Percentiles rank a stretch among this genome's conserved stretches.
Evolutionary conservation across 108 stramenopile genomes (phyloP).

Genomic region (Discostella pseudostelligera): DNA sequence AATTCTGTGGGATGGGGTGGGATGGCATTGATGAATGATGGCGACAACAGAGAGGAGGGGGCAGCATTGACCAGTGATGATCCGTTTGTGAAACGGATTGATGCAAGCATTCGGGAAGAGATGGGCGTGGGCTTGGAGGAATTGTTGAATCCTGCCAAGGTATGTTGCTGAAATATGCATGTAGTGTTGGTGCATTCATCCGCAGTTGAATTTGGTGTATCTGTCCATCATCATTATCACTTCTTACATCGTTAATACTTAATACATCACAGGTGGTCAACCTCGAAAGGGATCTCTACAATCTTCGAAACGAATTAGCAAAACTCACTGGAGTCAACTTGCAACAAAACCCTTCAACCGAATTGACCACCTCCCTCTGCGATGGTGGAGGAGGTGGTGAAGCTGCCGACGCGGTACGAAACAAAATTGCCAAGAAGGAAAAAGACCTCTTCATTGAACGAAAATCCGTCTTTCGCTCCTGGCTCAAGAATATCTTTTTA

Average conservation of each 20-base stretch:
- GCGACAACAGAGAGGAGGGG: slow-evolving; percentile 21
- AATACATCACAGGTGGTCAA: slow-evolving; percentile 65
- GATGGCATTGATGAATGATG: slow-evolving; percentile 31
- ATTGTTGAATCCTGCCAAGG: slow-evolving; percentile 89
- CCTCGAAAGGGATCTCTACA: slow-evolving; percentile 84
- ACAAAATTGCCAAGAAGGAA: slow-evolving; percentile 88
- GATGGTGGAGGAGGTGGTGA: slow-evolving; percentile 75
- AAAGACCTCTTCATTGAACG: slow-evolving; percentile 78
- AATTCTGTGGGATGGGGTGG: slow-evolving; percentile 67
- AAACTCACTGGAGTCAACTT: slow-evolving; percentile 36
- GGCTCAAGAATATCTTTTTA: slow-evolving; percentile 93
- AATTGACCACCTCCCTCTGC: slow-evolving; percentile 48
- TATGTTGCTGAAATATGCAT: slow-evolving; percentile 11
- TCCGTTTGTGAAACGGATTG: slow-evolving; percentile 75
- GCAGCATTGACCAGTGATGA: slow-evolving; percentile 71
- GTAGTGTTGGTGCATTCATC: neutral
- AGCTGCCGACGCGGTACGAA: slow-evolving; percentile 59
- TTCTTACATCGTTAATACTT: neutral
- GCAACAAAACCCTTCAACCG: neutral
- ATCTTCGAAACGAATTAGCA: slow-evolving; percentile 69
- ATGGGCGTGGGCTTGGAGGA: slow-evolving; percentile 79
- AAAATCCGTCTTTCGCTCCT: slow-evolving; percentile 90
- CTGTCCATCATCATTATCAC: no score
- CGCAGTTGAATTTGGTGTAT: neutral
- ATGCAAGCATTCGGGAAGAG: slow-evolving; percentile 67